phyloP scores from a whole-genome alignment of 1,284 basidiomycete species.

The Grifola frondosa region DNA sequence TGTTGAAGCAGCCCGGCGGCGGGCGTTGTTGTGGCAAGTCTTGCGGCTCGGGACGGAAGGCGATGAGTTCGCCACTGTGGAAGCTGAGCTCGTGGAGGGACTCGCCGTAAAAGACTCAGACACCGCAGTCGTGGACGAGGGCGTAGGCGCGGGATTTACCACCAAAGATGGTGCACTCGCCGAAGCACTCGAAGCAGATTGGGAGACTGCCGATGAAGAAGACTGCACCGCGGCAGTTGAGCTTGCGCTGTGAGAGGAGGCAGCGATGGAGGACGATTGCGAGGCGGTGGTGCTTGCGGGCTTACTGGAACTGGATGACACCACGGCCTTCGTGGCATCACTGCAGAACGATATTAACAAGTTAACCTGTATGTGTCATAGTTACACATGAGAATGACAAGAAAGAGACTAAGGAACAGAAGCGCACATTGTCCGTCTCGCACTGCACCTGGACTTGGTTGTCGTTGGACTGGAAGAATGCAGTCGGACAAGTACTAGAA shows the following conservation, averaged over 20 bases:
- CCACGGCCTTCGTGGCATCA: slow-evolving; percentile 15
- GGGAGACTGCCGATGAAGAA: not conserved
- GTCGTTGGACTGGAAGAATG: slow-evolving; percentile 42
- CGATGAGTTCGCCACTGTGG: not conserved
- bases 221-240: not conserved
- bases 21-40: too few species aligned
- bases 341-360: slow-evolving; percentile 36
- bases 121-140: slow-evolving; percentile 5
- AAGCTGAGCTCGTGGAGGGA: not conserved
- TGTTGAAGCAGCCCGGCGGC: slow-evolving; percentile 10
- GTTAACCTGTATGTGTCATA: slow-evolving; percentile 22
- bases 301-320: slow-evolving; percentile 1
- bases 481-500: slow-evolving; percentile 30
- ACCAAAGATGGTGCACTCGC: not conserved
- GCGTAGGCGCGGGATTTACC: slow-evolving; percentile 2
- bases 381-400: not conserved
- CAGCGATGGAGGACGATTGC: slow-evolving; percentile 2
- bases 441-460: slow-evolving; percentile 42
- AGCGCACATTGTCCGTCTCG: slow-evolving; percentile 28
- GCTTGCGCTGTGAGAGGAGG: not conserved
- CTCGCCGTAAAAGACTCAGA: slow-evolving; percentile 4
- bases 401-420: not conserved
- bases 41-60: not conserved
- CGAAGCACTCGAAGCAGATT: not conserved
- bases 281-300: slow-evolving; percentile 1